Base-by-base conservation (phyloP, 768 basidiomycete genomes). In the Amanita rubescens region DNA sequence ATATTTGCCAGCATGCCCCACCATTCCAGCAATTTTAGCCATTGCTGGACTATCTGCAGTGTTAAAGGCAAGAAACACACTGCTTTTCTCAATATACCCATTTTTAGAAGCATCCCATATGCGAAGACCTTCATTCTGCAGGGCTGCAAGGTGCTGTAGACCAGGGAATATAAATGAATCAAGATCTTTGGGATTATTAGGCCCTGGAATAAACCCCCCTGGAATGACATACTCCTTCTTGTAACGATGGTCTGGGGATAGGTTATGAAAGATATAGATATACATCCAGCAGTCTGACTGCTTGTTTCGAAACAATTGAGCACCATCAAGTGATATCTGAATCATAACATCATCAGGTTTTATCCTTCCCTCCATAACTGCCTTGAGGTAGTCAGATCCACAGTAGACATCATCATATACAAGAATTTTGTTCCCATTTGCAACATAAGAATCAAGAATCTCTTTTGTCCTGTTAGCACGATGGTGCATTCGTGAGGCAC, bases 281-380 rank as follows among this genome's bases (percentile, higher is more conserved):
- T 55, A 65, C 1, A 76, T 72, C 75, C 73, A 75, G 20, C 63
- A 67, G 48, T 76, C 72, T 0, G 74, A 77, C 27, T 59, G 51
- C 57, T 75, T 75, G 56, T 63, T 64, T 14, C 58, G 57, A 54
- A 73, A 76, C 0, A 77, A 66, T 54, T 77, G 75, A 0, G 71
- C 71, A 5, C 76, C 71, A 56, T 76, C 74, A 1, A 72, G 55
- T 0, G 72, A 71, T 6, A 72, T 54, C 38, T 67, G 55, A 0
- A 78, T 55, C 0, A 72, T 51, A 0, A 65, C 69, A 49, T 77
- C 70, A 8, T 71, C 57, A 2, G 51, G 22, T 6, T 47, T 49
- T 35, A 77, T 68, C 1, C 58, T 54, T 0, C 49, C 59, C 11
- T 47, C 12, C 11, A 27, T 2, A 5, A 62, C 59, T 25, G 62